phyloP scores from a whole-genome alignment of 352 stramenopile genomes.

The Phytophthora quininea region DNA sequence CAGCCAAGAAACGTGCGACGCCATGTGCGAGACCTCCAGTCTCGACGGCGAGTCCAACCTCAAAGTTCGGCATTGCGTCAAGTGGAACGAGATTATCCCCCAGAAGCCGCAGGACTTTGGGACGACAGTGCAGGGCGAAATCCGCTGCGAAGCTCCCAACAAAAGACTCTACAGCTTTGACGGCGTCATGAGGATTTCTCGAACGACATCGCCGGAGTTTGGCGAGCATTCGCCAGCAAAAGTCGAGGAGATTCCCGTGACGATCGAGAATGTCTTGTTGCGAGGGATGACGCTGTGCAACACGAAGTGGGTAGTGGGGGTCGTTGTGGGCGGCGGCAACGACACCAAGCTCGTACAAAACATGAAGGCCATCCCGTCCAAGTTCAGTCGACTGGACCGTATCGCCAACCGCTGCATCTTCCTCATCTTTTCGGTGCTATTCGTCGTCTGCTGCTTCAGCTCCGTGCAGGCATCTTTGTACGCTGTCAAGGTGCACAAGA shows the following conservation, averaged over 20 bases:
- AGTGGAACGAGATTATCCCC: conserved; percentile 58
- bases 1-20: conserved; percentile 70
- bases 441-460: conserved; percentile 71
- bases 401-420: conserved; percentile 85
- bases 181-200: conserved; percentile 57
- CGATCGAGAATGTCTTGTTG: conserved; percentile 80
- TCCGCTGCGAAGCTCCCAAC: conserved; percentile 81
- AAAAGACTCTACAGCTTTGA: conserved; percentile 86
- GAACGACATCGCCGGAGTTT: conserved; percentile 16
- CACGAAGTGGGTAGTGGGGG: conserved; percentile 79
- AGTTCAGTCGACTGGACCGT: conserved; percentile 82
- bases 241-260: conserved; percentile 70
- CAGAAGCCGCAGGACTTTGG: conserved; percentile 55
- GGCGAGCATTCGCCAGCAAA: too few relatives aligned
- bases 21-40: conserved; percentile 84
- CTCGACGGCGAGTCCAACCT: conserved; percentile 86
- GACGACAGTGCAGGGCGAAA: conserved; percentile 52
- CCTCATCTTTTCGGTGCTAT: conserved; percentile 83
- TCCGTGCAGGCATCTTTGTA: conserved; percentile 64
- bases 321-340: conserved; percentile 80
- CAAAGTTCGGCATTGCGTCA: conserved; percentile 73
- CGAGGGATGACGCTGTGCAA: conserved; percentile 87
- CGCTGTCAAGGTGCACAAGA: conserved; percentile 41
- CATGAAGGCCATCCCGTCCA: conserved; percentile 87
- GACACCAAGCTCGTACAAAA: conserved; percentile 88